Base-by-base conservation (phyloP, 176 grass and related monocot species). In the Eremochloa ophiuroides region DNA sequence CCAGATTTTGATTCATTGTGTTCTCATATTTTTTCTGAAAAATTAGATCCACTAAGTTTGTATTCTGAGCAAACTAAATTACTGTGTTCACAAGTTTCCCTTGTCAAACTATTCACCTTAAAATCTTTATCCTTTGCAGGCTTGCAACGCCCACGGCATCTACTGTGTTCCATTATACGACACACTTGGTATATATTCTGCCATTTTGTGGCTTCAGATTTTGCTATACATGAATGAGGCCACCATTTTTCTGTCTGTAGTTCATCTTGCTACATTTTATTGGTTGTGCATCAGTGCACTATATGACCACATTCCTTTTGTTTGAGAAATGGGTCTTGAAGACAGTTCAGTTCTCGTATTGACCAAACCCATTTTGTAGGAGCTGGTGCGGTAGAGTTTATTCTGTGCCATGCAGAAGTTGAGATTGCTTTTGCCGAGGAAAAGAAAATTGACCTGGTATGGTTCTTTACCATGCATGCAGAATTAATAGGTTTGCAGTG, bases 121-220 rank as follows among this genome's bases (percentile, higher is more conserved):
- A 46, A 59, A 72, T 74, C 18, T 76, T 43, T 77, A 80, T 81
- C 14, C 33, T 87, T 56, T 92, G 37, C 85, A 95, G 89, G 89
- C 93, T 80, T 95, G 89, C 82, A 97, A 94, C 79, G 94, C 94
- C 56, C 89, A 97, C 76, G 94, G 94, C 39, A 74, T 97, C 71
- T 86, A 89, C 66, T 97, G 94, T 67, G 91, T 94, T 60, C 94
- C 94, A 47, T 88, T 97, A 62, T 97, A 97, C 63, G 94, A 97
- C 84, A 97, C 94, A 78, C 94, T 97, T 82, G 94, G 94, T 97
- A 87, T 77, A 74, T 79, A 62, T 75, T 20, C 40, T 85, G 75
- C 37, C 42, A 67, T 91, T 78, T 84, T 51, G 33, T 38, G 5
- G 35, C 28, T 66, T 84, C 25, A 67, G 17, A 16, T 44, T 77